Evolutionary conservation across 352 stramenopile species (phyloP), one percentile per base, ranked within the genome.

Genomic region (Globisporangium parvum): DNA sequence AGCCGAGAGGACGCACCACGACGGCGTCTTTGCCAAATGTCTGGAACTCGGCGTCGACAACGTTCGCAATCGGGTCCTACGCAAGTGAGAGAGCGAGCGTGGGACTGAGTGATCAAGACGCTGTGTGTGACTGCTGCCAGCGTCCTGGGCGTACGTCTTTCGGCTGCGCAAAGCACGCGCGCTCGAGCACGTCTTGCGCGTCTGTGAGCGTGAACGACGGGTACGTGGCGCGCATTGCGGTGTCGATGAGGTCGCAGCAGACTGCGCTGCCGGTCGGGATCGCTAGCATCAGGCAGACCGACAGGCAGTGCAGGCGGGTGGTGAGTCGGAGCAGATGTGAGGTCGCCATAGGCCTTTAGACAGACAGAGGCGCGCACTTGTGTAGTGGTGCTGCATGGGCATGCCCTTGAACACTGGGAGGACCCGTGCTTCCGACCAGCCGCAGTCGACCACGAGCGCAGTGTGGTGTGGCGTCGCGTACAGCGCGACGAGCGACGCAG

Each of bases 361-460:
- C 10, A 40, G 1, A 8, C 21, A 12, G 9, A 24, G 5, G 6
- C 1, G 61, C 73, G 23, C 57, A 91, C 80, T 83, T 15, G 69
- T 69, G 55, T 92, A 93, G 40, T 77, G 66, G 35, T 88, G 69
- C 21, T 75, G 73, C 49, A 95, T 56, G 39, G 85, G 80, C 35
- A 91, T 83, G n/a, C 82, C 82, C 56, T 95, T 91, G 55, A 82
- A 93, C 14, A 95, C 72, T 17, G 85, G 85, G 11, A 95, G 49
- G 21, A 95, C 31, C 10, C 82, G 70, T 21, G 80, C 89, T 64
- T 95, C 85, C 2, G 55, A 52, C 71, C 77, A 92, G 2, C 85
- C 85, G 51, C 78, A 91, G 59, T 95, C 85, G 5, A 95, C 65
- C 28, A 95, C 68, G 28, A 95, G 61, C 48, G 81, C 80, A 21